Conservation (phyloP, 1,284 basidiomycete species). For the Porodaedalea pini region DNA sequence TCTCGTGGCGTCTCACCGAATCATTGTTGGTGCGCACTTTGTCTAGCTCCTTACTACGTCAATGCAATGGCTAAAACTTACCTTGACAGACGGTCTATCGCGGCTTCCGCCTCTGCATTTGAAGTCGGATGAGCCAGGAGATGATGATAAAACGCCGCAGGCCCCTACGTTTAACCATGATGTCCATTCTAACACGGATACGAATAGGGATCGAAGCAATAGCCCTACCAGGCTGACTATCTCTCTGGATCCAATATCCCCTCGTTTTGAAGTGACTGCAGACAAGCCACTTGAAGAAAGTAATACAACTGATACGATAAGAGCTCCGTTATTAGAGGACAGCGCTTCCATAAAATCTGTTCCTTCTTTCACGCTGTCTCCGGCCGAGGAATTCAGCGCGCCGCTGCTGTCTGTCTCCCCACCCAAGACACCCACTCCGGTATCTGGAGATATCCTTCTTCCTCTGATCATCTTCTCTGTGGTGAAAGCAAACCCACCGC, state of each 20-base stretch:
- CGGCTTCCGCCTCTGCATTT: constrained; percentile 61
- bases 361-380: constrained; percentile 5
- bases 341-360: constrained; percentile 7
- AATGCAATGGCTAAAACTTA: neutral
- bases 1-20: constrained; percentile 78
- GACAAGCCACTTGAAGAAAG: constrained; percentile 1
- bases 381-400: constrained; percentile 9
- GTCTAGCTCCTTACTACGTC: neutral
- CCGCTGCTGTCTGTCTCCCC: constrained; percentile 30
- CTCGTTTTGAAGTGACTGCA: neutral
- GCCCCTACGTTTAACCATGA: constrained; percentile 28
- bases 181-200: constrained; percentile 23
- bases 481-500: constrained; percentile 84
- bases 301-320: constrained; percentile 11
- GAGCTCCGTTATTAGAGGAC: constrained; percentile 1
- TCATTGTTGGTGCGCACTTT: constrained; percentile 63
- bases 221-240: constrained; percentile 23
- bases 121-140: constrained; percentile 52
- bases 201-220: constrained; percentile 22
- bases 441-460: constrained; percentile 78
- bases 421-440: constrained; percentile 38
- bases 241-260: constrained; percentile 11
- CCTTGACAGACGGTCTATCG: constrained; percentile 58
- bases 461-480: constrained; percentile 90
- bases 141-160: constrained; percentile 35